These are phyloP conservation scores for Psilocybe tampanensis DNA, from an alignment of 768 basidiomycete genomes.

Conservation along the genomic window DNA sequence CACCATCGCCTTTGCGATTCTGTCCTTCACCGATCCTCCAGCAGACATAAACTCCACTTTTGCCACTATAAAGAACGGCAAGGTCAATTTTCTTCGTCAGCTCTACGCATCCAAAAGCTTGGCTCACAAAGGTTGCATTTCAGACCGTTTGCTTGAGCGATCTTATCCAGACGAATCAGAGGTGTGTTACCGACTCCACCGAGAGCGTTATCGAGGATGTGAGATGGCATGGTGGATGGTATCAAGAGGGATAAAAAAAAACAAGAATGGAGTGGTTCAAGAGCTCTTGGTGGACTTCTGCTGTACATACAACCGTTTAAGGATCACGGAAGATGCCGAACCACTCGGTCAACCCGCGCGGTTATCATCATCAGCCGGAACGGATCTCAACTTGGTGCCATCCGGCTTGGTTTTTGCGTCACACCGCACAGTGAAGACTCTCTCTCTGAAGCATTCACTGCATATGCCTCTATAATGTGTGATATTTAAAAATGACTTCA, in stretches of 20 bases:
- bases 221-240: slow-evolving; percentile 32
- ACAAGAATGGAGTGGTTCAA: slow-evolving; percentile 2
- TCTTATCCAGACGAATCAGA: slow-evolving; percentile 80
- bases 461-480: no score
- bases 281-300: background rate
- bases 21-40: slow-evolving; percentile 94
- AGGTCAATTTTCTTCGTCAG: slow-evolving; percentile 2
- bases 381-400: background rate
- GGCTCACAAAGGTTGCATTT: slow-evolving; percentile 87
- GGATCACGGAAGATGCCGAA: no score
- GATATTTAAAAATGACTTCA: no score
- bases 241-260: background rate
- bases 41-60: slow-evolving; percentile 91
- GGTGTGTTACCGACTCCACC: slow-evolving; percentile 92
- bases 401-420: no score
- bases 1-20: slow-evolving; percentile 96
- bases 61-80: slow-evolving; percentile 54
- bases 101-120: background rate
- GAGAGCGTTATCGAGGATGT: slow-evolving; percentile 75
- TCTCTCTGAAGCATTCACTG: no score
- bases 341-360: no score
- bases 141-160: slow-evolving; percentile 72
- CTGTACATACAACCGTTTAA: no score
- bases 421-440: no score
- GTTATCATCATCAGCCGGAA: background rate